Percentiles rank a stretch among this genome's conserved stretches.
These are phyloP conservation scores for Pleurotus pulmonarius DNA, from an alignment of 768 basidiomycete genomes.

Conservation along the genomic window DNA sequence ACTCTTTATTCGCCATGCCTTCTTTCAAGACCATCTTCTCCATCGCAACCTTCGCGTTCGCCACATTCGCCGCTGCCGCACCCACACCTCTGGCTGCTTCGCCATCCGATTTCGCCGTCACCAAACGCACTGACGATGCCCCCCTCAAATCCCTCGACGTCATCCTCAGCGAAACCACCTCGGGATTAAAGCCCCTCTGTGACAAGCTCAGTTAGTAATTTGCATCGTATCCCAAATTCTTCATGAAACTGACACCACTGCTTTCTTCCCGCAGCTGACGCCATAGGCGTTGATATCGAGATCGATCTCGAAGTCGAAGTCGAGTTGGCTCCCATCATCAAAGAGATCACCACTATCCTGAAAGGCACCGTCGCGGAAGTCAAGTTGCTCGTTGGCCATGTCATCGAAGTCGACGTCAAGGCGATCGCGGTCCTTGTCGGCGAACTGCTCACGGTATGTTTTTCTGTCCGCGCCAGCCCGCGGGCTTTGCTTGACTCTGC, in stretches of 20 bases:
- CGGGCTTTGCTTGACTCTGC: background rate
- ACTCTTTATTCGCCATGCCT: constrained; percentile 20
- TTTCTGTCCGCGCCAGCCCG: background rate
- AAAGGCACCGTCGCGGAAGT: constrained; percentile 11
- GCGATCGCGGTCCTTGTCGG: constrained; percentile 14
- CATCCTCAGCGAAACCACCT: constrained; percentile 9
- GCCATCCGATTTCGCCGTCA: background rate
- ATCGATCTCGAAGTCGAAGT: constrained; percentile 8
- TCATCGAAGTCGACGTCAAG: constrained; percentile 11
- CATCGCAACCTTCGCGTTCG: constrained; percentile 18
- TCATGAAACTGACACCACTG: background rate
- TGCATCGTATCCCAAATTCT: background rate
- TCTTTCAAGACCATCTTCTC: constrained; percentile 18
- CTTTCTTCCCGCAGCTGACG: constrained; percentile 3
- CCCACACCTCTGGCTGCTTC: constrained; percentile 4
- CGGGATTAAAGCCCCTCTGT: constrained; percentile 11
- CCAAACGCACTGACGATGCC: background rate
- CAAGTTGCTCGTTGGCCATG: constrained; percentile 12
- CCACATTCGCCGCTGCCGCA: constrained; percentile 14
- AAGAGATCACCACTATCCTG: constrained; percentile 15
- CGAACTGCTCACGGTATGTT: constrained; percentile 15
- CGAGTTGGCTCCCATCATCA: constrained; percentile 11
- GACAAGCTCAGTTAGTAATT: constrained; percentile 14
- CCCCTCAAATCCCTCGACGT: constrained; percentile 9
- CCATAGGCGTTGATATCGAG: constrained; percentile 14